Base-by-base conservation (phyloP, 2,329 filamentous ascomycete genomes). In the Cladosporium sp. region DNA sequence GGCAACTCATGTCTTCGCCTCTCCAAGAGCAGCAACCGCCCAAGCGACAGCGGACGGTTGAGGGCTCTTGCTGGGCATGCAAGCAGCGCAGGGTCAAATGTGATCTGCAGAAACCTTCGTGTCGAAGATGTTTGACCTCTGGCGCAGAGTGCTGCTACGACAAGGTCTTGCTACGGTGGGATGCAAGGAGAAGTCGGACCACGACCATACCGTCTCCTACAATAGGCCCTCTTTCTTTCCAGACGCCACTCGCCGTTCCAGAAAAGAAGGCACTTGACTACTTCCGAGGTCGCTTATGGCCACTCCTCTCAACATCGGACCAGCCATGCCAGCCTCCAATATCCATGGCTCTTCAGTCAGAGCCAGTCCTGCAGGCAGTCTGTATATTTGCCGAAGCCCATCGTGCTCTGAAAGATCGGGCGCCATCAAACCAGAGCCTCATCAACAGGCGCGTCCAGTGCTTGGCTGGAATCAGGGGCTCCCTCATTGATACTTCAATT, bases 41-140 rank as follows among this genome's bases (percentile, higher is more conserved):
- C 32, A 55, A 55, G 32, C 52, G 52, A 20, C 52, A 55, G 52
- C 52, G 52, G 40, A 55, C 52, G 40, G 52, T 55, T 28, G 40
- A 55, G 22, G 52, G 52, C 52, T 55, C 52, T 19, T 79, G 78
- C 68, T 79, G 79, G 66, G 77, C 77, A 49, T 80, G 78, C 66
- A 71, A 77, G 39, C 76, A 73, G 61, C 63, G 71, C 7, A 72
- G 73, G 60, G 71, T 73, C 40, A 70, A 68, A 66, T 79, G 77
- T 69, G 77, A 80, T 63, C 65, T 73, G 8, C 66, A 64, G 51
- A 65, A 77, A 72, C 77, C 78, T 25, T 37, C 52, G 39, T 55
- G 52, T 34, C 52, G 40, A 47, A 45, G 52, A n/a, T 55, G 52
- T 47, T 24, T 47, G 40, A 20, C 40, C 24, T 55, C 52, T 4